A percentile compares a stretch with the other conserved stretches of the same genome.
Conservation (phyloP, 352 stramenopile genomes). For the Pythium insidiosum region DNA sequence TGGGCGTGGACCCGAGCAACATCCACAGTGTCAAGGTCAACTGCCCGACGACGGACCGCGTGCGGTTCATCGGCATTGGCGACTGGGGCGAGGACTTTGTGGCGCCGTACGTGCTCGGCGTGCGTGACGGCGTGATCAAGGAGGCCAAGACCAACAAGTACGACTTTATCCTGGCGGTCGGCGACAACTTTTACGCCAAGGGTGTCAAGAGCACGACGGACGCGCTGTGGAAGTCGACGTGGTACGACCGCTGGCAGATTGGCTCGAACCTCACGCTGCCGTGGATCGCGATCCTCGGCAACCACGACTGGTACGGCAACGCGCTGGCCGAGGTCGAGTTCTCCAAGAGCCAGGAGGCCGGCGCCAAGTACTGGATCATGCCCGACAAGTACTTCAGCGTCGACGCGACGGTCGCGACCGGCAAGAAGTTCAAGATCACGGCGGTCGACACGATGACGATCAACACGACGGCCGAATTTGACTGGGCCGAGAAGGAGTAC, state of each 20-base stretch:
- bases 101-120: conserved; percentile 16
- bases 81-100: conserved; percentile 28
- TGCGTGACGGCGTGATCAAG: conserved; percentile 20
- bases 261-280: conserved; percentile 22
- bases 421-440: conserved; percentile 25
- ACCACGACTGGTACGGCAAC: conserved; percentile 36
- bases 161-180: conserved; percentile 27
- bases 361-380: conserved; percentile 30
- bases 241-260: conserved; percentile 26
- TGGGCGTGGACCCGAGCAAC: neutral
- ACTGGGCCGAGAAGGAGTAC: conserved; percentile 18
- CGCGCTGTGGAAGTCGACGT: conserved; percentile 18
- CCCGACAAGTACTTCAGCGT: conserved; percentile 27
- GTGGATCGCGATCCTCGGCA: conserved; percentile 30
- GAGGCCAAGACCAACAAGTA: conserved; percentile 15
- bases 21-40: conserved; percentile 10
- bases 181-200: conserved; percentile 39
- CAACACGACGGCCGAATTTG: conserved; percentile 11
- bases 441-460: conserved; percentile 25
- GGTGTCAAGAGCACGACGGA: conserved; percentile 22
- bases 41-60: conserved; percentile 10
- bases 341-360: conserved; percentile 5
- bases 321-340: conserved; percentile 24
- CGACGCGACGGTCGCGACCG: conserved; percentile 12
- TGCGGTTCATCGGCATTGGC: conserved; percentile 25